phyloP scores from a whole-genome alignment of 441 rosid genomes.

The Lepidium campestre region DNA sequence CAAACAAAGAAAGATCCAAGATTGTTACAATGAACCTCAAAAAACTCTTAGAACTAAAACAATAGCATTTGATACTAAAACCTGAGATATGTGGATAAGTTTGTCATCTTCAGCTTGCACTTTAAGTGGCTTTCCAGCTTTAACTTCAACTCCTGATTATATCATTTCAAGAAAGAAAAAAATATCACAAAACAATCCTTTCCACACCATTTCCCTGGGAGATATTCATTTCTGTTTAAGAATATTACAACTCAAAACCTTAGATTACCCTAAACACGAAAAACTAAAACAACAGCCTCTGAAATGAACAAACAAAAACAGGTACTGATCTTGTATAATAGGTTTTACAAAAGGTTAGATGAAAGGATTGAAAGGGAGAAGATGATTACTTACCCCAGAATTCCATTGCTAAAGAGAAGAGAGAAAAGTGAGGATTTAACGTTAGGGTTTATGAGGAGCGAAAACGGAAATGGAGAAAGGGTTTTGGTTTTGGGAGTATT shows the following conservation, averaged over 20 bases:
- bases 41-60: neutral
- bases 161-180: neutral
- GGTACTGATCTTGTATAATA: too few species aligned
- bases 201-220: neutral
- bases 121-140: slow-evolving; percentile 63
- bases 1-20: neutral
- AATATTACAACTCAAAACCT: too few species aligned
- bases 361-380: neutral
- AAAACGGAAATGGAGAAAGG: neutral
- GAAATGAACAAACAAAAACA: too few species aligned
- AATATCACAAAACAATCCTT: neutral
- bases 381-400: slow-evolving; percentile 26
- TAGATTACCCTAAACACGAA: too few species aligned
- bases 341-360: too few species aligned
- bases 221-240: neutral
- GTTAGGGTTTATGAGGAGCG: slow-evolving; percentile 16
- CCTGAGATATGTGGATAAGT: slow-evolving; percentile 81
- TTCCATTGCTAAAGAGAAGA: slow-evolving; percentile 8
- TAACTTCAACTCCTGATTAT: slow-evolving; percentile 66
- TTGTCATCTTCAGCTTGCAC: slow-evolving; percentile 31
- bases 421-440: neutral
- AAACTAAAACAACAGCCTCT: too few species aligned
- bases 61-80: neutral
- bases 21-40: neutral
- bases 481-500: slow-evolving; percentile 8